Percentiles rank a stretch among this genome's conserved stretches.
Conservation (phyloP, 176 grass and related monocot genomes). For the Rhynchospora tenuis region DNA sequence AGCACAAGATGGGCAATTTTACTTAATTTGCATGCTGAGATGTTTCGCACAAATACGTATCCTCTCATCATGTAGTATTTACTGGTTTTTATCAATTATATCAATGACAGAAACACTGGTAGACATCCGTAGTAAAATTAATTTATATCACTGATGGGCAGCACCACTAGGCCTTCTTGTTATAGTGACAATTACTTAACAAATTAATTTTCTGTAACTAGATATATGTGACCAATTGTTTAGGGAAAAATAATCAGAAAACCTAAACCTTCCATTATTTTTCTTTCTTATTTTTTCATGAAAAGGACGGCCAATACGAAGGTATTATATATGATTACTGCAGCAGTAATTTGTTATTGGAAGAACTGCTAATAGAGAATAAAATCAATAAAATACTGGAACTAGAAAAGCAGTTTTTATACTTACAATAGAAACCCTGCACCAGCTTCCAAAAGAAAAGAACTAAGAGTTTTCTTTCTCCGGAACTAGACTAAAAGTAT, state of each 20-base stretch:
- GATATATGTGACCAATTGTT: neutral
- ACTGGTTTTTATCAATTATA: neutral
- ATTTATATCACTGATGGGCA: neutral
- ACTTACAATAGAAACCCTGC: no score
- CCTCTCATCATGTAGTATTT: conserved; percentile 30
- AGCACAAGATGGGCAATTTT: conserved; percentile 99
- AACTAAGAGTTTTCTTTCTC: no score
- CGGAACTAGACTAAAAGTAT: no score
- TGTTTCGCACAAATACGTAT: conserved; percentile 99
- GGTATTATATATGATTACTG: neutral
- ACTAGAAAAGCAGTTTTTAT: no score
- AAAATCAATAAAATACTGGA: neutral
- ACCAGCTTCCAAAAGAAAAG: no score
- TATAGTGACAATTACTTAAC: neutral
- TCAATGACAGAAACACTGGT: neutral
- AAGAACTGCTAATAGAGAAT: neutral
- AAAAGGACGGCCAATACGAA: neutral
- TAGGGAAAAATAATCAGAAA: no score
- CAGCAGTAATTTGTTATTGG: neutral
- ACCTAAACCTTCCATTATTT: neutral
- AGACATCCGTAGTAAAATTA: neutral
- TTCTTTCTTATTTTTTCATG: neutral
- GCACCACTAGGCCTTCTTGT: neutral
- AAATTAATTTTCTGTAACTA: neutral
- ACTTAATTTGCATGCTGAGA: conserved; percentile 97